Evolutionary conservation across 2,329 filamentous ascomycete species (phyloP).

Genomic region (Venturia carpophila): DNA sequence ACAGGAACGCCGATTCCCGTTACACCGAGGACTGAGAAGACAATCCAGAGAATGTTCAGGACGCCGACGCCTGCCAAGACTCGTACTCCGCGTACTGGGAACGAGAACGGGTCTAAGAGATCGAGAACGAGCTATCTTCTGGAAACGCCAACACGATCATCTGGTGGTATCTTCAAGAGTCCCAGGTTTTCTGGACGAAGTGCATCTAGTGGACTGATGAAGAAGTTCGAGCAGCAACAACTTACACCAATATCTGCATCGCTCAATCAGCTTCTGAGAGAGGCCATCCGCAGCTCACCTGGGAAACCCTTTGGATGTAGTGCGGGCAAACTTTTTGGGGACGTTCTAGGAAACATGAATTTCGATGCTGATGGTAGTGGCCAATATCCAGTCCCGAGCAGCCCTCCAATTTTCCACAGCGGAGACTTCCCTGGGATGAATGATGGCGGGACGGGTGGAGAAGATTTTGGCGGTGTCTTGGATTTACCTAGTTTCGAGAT

Average conservation of each 20-base stretch:
- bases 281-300: slow-evolving; percentile 33
- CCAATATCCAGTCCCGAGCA: slow-evolving; percentile 5
- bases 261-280: slow-evolving; percentile 56
- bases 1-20: slow-evolving; percentile 33
- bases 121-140: slow-evolving; percentile 22
- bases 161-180: slow-evolving; percentile 31
- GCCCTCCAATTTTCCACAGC: slow-evolving; percentile 2
- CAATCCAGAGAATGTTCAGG: slow-evolving; percentile 40
- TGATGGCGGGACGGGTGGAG: not conserved
- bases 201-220: not conserved
- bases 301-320: slow-evolving; percentile 26
- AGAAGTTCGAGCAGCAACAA: slow-evolving; percentile 22
- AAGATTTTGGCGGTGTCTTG: not conserved
- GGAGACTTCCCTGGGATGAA: not conserved
- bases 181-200: slow-evolving; percentile 20
- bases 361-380: slow-evolving; percentile 21
- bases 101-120: slow-evolving; percentile 25
- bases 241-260: slow-evolving; percentile 55
- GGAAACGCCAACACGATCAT: slow-evolving; percentile 32
- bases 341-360: slow-evolving; percentile 29
- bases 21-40: slow-evolving; percentile 53
- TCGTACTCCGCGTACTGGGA: slow-evolving; percentile 31
- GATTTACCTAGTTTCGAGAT: slow-evolving; percentile 10
- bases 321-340: slow-evolving; percentile 21
- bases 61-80: slow-evolving; percentile 37